Base-by-base conservation (phyloP, 1,284 basidiomycete species). In the Irpex rosettiformis region DNA sequence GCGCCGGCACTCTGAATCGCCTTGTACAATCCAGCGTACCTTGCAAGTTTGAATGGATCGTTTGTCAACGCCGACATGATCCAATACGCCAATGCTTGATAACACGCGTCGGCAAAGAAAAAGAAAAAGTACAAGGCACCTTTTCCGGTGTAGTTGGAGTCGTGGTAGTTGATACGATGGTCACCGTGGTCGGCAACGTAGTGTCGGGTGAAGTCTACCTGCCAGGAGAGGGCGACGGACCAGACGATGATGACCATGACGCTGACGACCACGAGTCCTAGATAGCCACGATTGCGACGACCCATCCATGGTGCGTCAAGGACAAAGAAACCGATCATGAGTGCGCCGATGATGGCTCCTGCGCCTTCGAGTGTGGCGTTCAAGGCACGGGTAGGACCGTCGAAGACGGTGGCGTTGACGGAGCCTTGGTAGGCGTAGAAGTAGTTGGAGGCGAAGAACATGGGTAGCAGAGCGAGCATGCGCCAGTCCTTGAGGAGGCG, bases 31-130 rank as follows among this genome's bases (percentile, higher is more conserved):
- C 73, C 73, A 0, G 76, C 72, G 63, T 74, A 75, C 37, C 77
- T 74, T 25, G 78, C 77, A 57, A 80, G 73, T 53, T 68, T 73
- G 64, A 74, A 75, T 1, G 77, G 73, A 59, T 79, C 73, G 64
- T 79, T 79, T 42, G 73, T 68, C 62, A 79, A 70, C 27, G 76
- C 73, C 47, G 75, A 74, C 75, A 78, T 77, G 67, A 76, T 74
- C 77, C 72, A 74, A 65, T 74, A 73, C 56, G 66, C 72, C 61
- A 76, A 69, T 40, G 74, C 74, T 64, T 76, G 74, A 63, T 73
- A 75, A 62, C 67, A 68, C 43, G 74, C 70, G 64, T 76, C 74
- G 43, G 61, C 58, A 62, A 75, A 75, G 67, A 67, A 75, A 65
- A 16, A 78, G 67, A 78, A 74, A 62, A 77, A 75, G 71, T 61